Evolutionary conservation across 345 rosid species (phyloP), one percentile per base, ranked within the genome.

Genomic region (Hevea brasiliensis): DNA sequence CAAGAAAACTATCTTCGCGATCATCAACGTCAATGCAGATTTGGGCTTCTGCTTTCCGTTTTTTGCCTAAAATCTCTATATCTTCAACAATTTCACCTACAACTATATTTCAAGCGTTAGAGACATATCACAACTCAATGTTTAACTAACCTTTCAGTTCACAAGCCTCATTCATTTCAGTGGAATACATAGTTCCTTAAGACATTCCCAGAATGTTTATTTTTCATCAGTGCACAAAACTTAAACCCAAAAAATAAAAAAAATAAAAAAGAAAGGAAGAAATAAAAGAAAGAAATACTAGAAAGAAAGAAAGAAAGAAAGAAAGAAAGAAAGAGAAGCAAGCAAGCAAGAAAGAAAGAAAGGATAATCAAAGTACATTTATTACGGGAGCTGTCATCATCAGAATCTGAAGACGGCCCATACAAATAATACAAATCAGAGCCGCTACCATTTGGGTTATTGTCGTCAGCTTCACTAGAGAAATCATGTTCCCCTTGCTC

Each of bases 361-460:
- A 48, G 58, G 9, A 67, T n/a, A 17, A 23, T 8, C n/a, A 67
- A 21, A 9, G 18, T 51, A 77, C 72, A n/a, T 27, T 72, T 70
- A 60, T 44, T 40, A 48, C 9, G 21, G 42, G 35, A 42, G 48
- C 21, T 61, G 65, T 50, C 27, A 45, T 41, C 32, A 50, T 79
- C 79, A 79, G 82, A 77, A 65, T 83, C 85, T 12, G 81, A 77
- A 50, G 84, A 58, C 5, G 53, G 67, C 20, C 71, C 42, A 51
- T 61, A 72, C 40, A n/a, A n/a, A n/a, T n/a, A n/a, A n/a, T n/a
- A n/a, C n/a, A n/a, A n/a, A 24, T 72, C 79, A 47, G 76, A 76
- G 8, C 51, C 63, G 54, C 58, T 21, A 8, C 44, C 68, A 29
- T 20, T 4, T 32, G 56, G 17, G 14, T 57, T 18, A 58, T 10